Evolutionary conservation across 2,329 filamentous ascomycete species (phyloP).

Genomic region (Fusarium tupiense): DNA sequence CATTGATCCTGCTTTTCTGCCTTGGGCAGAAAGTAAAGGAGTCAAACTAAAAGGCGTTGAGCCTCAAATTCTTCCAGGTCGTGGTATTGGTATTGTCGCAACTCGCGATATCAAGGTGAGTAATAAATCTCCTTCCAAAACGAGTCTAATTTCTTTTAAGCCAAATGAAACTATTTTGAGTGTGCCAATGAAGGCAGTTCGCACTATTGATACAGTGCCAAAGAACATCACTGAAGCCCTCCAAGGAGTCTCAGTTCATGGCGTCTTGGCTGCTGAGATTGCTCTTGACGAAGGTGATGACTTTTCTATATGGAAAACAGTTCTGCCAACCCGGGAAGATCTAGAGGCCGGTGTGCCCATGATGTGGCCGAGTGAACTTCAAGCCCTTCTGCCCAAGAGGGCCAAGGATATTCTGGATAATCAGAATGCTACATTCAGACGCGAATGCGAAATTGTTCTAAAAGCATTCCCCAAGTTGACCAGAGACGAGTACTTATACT

Average conservation of each 20-base stretch:
- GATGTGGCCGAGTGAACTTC: conserved; percentile 58
- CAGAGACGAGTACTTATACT: conserved; percentile 59
- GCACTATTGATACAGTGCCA: conserved; percentile 70
- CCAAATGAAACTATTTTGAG: conserved; percentile 67
- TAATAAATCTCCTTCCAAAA: background rate
- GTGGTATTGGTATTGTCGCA: conserved; percentile 82
- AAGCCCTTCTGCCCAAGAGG: conserved; percentile 56
- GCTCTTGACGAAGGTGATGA: conserved; percentile 61
- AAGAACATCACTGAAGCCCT: conserved; percentile 62
- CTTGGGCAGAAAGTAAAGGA: conserved; percentile 69
- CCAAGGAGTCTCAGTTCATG: conserved; percentile 71
- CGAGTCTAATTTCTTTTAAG: conserved; percentile 39
- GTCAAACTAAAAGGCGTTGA: conserved; percentile 65
- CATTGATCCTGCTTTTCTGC: conserved; percentile 56
- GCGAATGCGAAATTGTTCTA: conserved; percentile 52
- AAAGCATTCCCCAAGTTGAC: conserved; percentile 45
- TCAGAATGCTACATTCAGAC: conserved; percentile 58
- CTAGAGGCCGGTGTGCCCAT: conserved; percentile 58
- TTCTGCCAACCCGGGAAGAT: conserved; percentile 72
- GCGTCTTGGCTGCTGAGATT: conserved; percentile 75
- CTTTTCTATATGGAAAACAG: conserved; percentile 68
- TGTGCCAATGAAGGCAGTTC: conserved; percentile 71
- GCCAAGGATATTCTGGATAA: conserved; percentile 59
- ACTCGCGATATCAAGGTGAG: conserved; percentile 71
- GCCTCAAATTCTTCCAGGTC: conserved; percentile 72